Evolutionary conservation across 768 basidiomycete genomes (phyloP), one percentile per base, ranked within the genome.

Genomic region (Kwoniella dendrophila): DNA sequence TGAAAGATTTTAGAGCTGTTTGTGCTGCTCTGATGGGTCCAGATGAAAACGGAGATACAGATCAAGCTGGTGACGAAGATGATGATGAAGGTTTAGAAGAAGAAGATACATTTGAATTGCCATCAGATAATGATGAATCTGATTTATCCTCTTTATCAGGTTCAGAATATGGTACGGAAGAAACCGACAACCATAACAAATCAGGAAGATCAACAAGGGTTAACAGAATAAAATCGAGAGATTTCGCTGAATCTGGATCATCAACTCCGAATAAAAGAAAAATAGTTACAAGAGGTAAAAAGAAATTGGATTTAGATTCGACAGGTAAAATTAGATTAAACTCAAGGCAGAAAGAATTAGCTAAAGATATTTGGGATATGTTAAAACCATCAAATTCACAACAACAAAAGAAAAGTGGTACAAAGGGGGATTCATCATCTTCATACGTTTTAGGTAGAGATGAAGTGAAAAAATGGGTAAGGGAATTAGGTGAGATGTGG

Each of bases 1-100:
- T 57, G 53, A 74, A 73, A 32, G 77, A 78, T 52, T 78, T 78
- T 47, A 43, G 75, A 48, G 74, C 75, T 29, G 77, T 78, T 5
- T 75, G 72, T 45, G 77, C 74, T 8, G 77, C 76, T 27, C 48
- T 78, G 29, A 76, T 78, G 77, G 67, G 49, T 22, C 54, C 56
- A 2, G 60, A 56, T 14, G 55, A 51, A 7, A 51, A 59, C 36
- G 52, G 27, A 10, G 64, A 63, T 34, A 36, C 29, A 38, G 68
- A 52, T 38, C 55, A 7, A 10, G 49, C 27, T 22, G 36, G 36
- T 16, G 18, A 10, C 29, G 63, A 70, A 4, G 71, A 67, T 3
- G 75, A 66, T 12, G 61, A 65, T 5, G 67, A 65, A 6, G 59
- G 61, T n/a, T 67, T 62, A 1, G 54, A 56, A 5, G 62, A 64